Evolutionary conservation across 306 rosid species (phyloP).

Genomic region (Ormosia semicastrata): DNA sequence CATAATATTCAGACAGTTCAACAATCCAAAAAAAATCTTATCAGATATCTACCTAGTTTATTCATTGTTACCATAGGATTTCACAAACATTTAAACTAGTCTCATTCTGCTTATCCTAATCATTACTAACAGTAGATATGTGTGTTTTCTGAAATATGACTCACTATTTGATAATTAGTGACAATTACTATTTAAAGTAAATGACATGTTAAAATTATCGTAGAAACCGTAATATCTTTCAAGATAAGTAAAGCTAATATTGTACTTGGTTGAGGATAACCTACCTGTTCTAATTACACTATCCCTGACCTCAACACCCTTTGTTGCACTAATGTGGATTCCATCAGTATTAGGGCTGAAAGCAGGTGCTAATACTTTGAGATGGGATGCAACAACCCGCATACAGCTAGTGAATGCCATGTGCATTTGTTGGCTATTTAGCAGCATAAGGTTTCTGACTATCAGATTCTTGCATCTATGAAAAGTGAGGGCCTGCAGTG

Average conservation of each 20-base stretch:
- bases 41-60: slow-evolving; percentile 8
- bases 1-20: neutral
- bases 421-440: slow-evolving; percentile 91
- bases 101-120: neutral
- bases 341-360: slow-evolving; percentile 93
- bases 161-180: neutral
- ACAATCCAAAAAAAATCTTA: neutral
- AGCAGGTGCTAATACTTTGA: slow-evolving; percentile 68
- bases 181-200: neutral
- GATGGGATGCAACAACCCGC: slow-evolving; percentile 61
- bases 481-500: slow-evolving; percentile 78
- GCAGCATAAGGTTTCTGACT: slow-evolving; percentile 50
- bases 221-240: neutral
- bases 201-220: neutral
- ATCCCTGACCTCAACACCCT: slow-evolving; percentile 50
- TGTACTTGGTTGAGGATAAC: slow-evolving; percentile 7
- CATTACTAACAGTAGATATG: neutral
- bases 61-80: slow-evolving; percentile 19
- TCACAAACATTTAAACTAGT: neutral
- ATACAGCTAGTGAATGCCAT: slow-evolving; percentile 64
- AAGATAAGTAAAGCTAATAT: neutral
- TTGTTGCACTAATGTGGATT: slow-evolving; percentile 78
- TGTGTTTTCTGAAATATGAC: neutral
- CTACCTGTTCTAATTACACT: slow-evolving; percentile 70
- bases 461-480: slow-evolving; percentile 69